phyloP scores from a whole-genome alignment of 768 basidiomycete genomes.

The Lactarius sp. region DNA sequence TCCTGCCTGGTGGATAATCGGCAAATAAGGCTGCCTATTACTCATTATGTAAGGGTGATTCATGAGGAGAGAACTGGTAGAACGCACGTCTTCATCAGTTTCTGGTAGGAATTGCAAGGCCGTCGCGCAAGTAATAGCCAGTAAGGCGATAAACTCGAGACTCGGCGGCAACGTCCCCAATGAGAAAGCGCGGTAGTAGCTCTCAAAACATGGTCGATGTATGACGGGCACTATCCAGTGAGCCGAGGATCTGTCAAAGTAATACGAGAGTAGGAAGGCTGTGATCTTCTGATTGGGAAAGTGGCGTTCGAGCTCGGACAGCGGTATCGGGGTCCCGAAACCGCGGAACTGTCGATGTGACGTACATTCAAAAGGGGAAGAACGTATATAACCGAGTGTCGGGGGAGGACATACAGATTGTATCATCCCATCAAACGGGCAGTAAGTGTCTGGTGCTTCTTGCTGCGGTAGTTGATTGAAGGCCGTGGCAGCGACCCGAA shows the following conservation, averaged over 20 bases:
- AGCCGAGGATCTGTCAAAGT: conserved; percentile 26
- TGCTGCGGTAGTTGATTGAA: conserved; percentile 25
- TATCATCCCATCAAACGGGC: conserved; percentile 1
- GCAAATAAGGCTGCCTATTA: conserved; percentile 23
- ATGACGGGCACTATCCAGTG: conserved; percentile 27
- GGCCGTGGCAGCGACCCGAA: conserved; percentile 23
- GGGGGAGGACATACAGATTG: conserved; percentile 4
- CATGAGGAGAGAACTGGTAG: not conserved
- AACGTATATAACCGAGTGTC: not conserved
- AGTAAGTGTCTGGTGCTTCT: conserved; percentile 9
- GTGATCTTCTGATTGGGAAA: conserved; percentile 28
- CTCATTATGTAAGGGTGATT: not conserved
- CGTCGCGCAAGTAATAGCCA: conserved; percentile 27
- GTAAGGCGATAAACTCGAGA: conserved; percentile 26
- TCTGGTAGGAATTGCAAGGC: conserved; percentile 29
- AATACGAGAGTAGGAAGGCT: conserved; percentile 24
- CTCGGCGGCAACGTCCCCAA: conserved; percentile 21
- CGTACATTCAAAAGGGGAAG: not conserved
- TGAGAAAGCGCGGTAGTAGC: conserved; percentile 24
- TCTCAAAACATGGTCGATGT: conserved; percentile 27
- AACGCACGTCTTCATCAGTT: conserved; percentile 24
- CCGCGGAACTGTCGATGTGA: conserved; percentile 6
- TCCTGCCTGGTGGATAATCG: conserved; percentile 25
- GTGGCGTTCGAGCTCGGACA: conserved; percentile 18
- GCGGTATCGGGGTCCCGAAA: not conserved